Evolutionary conservation across 177 flowering plant genomes (phyloP).

Genomic region (Vitis hybrid): DNA sequence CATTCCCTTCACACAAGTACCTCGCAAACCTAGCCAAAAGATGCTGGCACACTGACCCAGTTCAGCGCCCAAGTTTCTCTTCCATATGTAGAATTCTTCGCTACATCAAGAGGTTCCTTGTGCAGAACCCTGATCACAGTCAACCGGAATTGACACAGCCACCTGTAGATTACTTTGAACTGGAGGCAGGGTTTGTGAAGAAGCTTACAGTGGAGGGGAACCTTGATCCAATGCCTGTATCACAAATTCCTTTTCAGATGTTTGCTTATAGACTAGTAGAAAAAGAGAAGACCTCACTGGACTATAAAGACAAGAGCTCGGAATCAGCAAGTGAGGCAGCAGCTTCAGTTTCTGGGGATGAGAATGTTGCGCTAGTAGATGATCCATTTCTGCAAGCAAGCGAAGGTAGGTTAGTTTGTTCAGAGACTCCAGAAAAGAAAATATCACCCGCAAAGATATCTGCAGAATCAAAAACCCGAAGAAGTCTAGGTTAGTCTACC

Average conservation of each 20-base stretch:
- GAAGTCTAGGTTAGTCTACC: slow-evolving; percentile 33
- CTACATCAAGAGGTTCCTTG: slow-evolving; percentile 61
- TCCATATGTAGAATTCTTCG: slow-evolving; percentile 78
- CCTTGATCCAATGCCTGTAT: slow-evolving; percentile 27
- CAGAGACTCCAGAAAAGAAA: slow-evolving; percentile 35
- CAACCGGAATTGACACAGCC: slow-evolving; percentile 57
- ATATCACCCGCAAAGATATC: slow-evolving; percentile 19
- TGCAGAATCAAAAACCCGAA: slow-evolving; percentile 25
- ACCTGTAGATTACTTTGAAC: slow-evolving; percentile 54
- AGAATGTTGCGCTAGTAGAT: slow-evolving; percentile 32
- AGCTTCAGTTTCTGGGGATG: slow-evolving; percentile 56
- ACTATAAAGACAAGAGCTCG: slow-evolving; percentile 28
- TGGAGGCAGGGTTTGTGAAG: slow-evolving; percentile 49
- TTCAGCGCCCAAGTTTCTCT: slow-evolving; percentile 70
- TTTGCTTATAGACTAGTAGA: slow-evolving; percentile 68
- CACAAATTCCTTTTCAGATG: slow-evolving; percentile 81
- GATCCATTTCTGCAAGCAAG: slow-evolving; percentile 28
- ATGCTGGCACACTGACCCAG: slow-evolving; percentile 85
- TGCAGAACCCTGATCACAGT: slow-evolving; percentile 60
- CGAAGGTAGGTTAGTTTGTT: slow-evolving; percentile 33
- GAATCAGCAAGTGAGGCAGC: slow-evolving; percentile 64
- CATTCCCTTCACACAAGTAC: slow-evolving; percentile 66
- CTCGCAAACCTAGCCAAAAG: slow-evolving; percentile 62
- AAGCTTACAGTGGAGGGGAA: slow-evolving; percentile 27
- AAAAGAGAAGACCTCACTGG: slow-evolving; percentile 47